Evolutionary conservation across 73 alveolate species (phyloP).

Genomic region (Durusdinium trenchii): DNA sequence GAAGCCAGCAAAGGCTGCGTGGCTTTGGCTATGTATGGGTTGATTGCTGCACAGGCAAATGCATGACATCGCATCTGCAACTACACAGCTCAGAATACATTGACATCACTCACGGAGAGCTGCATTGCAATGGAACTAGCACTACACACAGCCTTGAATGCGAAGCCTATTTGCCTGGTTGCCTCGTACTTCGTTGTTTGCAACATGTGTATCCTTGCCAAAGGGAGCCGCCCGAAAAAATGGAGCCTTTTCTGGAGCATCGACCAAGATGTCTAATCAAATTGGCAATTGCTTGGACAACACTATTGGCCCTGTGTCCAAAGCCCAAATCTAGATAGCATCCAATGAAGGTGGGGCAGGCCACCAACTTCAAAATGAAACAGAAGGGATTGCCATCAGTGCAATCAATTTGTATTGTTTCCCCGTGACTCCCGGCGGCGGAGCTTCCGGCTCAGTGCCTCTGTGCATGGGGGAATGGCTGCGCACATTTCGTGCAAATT

Average conservation of each 20-base stretch:
- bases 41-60: not conserved
- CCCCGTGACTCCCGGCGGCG: not conserved
- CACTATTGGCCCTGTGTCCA: not conserved
- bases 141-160: too few species aligned
- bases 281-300: not conserved
- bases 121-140: too few species aligned
- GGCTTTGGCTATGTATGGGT: not conserved
- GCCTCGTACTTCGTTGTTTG: not conserved
- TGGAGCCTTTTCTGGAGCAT: not conserved
- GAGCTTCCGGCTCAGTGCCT: not conserved
- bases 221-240: not conserved
- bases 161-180: not conserved
- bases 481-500: not conserved
- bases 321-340: too few species aligned
- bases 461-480: not conserved
- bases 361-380: not conserved
- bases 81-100: not conserved
- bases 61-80: not conserved
- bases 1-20: not conserved
- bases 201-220: not conserved
- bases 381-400: not conserved
- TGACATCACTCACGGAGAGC: too few species aligned
- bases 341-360: not conserved
- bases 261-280: not conserved
- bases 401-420: not conserved